Evolutionary conservation across 257 asterid species (phyloP).

Genomic region (Solanum stenotomum): DNA sequence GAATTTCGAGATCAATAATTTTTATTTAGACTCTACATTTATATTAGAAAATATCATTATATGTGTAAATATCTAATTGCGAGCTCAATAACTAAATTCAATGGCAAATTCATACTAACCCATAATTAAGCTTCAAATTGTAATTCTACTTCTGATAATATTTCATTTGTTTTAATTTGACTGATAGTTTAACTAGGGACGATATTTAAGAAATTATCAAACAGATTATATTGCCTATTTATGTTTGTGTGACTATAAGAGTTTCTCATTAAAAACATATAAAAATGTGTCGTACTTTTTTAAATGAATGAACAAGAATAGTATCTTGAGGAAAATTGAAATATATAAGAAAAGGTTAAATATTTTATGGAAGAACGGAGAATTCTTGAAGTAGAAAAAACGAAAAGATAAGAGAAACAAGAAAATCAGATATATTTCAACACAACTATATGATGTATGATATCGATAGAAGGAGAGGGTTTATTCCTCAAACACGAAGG

Average conservation of each 20-base stretch:
- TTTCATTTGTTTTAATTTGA: background rate
- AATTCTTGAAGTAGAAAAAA: too few species aligned
- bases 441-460: background rate
- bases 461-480: background rate
- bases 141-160: too few species aligned
- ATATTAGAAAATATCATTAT: too few species aligned
- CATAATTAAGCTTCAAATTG: too few species aligned
- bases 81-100: too few species aligned
- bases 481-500: background rate
- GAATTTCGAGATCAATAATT: background rate
- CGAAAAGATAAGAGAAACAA: background rate
- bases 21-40: too few species aligned
- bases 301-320: too few species aligned
- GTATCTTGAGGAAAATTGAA: too few species aligned
- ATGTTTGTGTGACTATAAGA: background rate
- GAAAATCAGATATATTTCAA: background rate
- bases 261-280: background rate
- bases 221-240: background rate
- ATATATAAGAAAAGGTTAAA: too few species aligned
- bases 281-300: too few species aligned
- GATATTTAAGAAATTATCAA: background rate
- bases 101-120: background rate
- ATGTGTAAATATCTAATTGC: too few species aligned
- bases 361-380: too few species aligned
- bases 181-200: background rate